phyloP scores from a whole-genome alignment of 768 basidiomycete genomes.

The Pleurotus tuber-regium region DNA sequence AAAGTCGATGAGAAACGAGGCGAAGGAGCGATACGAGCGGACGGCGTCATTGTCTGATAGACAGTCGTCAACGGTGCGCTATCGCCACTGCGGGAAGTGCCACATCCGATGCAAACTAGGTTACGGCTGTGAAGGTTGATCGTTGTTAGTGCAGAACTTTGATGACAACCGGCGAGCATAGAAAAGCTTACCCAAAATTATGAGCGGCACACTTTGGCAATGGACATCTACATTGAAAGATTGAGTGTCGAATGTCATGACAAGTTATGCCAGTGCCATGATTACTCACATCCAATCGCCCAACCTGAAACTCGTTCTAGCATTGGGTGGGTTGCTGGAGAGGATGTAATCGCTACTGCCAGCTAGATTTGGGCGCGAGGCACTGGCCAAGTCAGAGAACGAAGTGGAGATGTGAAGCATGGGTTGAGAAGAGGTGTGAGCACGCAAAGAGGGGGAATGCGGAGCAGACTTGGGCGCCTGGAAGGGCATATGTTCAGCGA shows the following conservation, averaged over 20 bases:
- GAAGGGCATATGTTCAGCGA: too few relatives aligned
- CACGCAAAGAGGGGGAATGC: too few relatives aligned
- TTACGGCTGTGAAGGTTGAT: conserved; percentile 67
- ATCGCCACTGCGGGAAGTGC: conserved; percentile 49
- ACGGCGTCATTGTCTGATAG: conserved; percentile 23
- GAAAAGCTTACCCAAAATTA: conserved; percentile 74
- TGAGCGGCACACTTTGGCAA: conserved; percentile 72
- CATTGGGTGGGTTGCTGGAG: conserved; percentile 72
- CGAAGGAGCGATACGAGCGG: conserved; percentile 23
- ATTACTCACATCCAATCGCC: conserved; percentile 77
- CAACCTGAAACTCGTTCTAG: conserved; percentile 59
- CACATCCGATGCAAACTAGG: conserved; percentile 73
- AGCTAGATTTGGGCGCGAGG: too few relatives aligned
- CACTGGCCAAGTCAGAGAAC: too few relatives aligned
- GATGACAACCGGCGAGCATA: conserved; percentile 6
- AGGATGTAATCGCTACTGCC: conserved; percentile 45
- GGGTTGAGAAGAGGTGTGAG: too few relatives aligned
- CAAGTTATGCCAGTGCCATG: conserved; percentile 13
- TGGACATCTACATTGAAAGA: conserved; percentile 49
- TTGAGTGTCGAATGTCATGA: conserved; percentile 15
- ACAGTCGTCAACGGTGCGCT: conserved; percentile 27
- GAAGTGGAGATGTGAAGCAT: too few relatives aligned
- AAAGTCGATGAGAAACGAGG: conserved; percentile 30
- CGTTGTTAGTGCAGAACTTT: conserved; percentile 24
- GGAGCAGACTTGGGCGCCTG: too few relatives aligned